Percentiles rank a stretch among this genome's conserved stretches.
Evolutionary conservation across 352 stramenopile genomes (phyloP).

Genomic region (Phytophthora colocasiae): DNA sequence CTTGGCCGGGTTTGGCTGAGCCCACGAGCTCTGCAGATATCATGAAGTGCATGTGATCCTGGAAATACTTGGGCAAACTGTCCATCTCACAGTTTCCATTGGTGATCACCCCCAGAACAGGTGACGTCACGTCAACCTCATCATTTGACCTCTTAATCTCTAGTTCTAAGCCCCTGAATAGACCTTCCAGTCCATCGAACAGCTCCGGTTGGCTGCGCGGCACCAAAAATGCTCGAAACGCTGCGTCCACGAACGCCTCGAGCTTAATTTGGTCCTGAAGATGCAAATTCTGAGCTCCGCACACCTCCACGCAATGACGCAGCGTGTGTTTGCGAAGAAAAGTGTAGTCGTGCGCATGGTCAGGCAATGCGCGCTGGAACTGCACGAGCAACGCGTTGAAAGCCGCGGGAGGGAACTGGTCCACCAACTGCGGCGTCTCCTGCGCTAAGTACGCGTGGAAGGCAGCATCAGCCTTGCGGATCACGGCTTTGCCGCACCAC

Average conservation of each 20-base stretch:
- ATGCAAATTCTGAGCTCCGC: slow-evolving; percentile 30
- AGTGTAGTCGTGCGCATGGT: slow-evolving; percentile 71
- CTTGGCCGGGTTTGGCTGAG: slow-evolving; percentile 48
- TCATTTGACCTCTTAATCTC: slow-evolving; percentile 28
- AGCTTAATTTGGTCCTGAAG: slow-evolving; percentile 28
- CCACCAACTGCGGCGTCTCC: slow-evolving; percentile 40
- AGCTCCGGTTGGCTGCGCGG: slow-evolving; percentile 66
- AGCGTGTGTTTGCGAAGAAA: slow-evolving; percentile 71
- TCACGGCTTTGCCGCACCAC: slow-evolving; percentile 65
- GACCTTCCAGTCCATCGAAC: slow-evolving; percentile 60
- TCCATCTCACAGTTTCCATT: slow-evolving; percentile 74
- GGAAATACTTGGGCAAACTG: slow-evolving; percentile 54
- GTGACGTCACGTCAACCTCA: neutral
- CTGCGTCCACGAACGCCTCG: slow-evolving; percentile 54
- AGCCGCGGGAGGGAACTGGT: slow-evolving; percentile 46
- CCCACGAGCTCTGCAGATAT: slow-evolving; percentile 64
- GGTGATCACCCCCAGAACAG: slow-evolving; percentile 67
- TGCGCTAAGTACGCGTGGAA: slow-evolving; percentile 62
- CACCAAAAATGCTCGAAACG: slow-evolving; percentile 66
- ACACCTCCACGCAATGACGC: slow-evolving; percentile 45
- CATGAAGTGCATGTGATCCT: slow-evolving; percentile 52
- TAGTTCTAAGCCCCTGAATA: slow-evolving; percentile 48
- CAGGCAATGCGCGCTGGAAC: slow-evolving; percentile 52
- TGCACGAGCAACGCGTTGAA: slow-evolving; percentile 52
- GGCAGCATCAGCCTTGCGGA: slow-evolving; percentile 47